Evolutionary conservation across 1,284 basidiomycete species (phyloP).

Genomic region (Irpex lacteus): DNA sequence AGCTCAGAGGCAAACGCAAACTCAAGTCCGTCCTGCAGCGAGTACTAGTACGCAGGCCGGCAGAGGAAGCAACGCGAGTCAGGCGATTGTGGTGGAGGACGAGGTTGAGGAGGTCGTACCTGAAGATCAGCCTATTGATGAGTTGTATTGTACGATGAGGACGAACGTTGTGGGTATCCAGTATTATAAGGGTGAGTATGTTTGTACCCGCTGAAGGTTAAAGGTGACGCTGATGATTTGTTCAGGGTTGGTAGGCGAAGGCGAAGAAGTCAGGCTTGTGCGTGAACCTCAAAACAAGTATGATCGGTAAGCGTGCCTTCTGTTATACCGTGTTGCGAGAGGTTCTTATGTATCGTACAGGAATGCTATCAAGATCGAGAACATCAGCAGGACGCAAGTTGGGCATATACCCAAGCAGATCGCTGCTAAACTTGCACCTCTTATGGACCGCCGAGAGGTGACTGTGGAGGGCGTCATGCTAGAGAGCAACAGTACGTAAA

Average conservation of each 20-base stretch:
- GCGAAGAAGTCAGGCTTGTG: constrained; percentile 74
- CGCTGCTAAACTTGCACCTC: constrained; percentile 59
- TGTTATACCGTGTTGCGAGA: not conserved
- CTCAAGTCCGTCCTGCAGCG: not conserved
- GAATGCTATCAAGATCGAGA: constrained; percentile 78
- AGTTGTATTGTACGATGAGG: constrained; percentile 59
- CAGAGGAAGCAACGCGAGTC: not conserved
- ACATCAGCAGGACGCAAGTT: constrained; percentile 71
- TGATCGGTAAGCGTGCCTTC: constrained; percentile 47
- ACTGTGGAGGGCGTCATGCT: constrained; percentile 76
- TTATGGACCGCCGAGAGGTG: constrained; percentile 64
- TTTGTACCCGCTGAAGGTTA: too few relatives aligned
- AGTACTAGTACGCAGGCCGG: too few relatives aligned
- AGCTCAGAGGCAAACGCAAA: too few relatives aligned
- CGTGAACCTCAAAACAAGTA: constrained; percentile 69
- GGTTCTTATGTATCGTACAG: constrained; percentile 29
- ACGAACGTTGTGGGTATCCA: constrained; percentile 79
- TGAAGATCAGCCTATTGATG: constrained; percentile 51
- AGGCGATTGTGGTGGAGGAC: constrained; percentile 31
- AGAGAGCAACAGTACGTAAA: constrained; percentile 63
- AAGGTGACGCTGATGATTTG: too few relatives aligned
- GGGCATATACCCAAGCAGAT: constrained; percentile 74
- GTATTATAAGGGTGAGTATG: constrained; percentile 64
- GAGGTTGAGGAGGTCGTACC: constrained; percentile 40
- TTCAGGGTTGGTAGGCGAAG: constrained; percentile 75